A percentile compares a stretch with the other conserved stretches of the same genome.
phyloP scores from a whole-genome alignment of 805 yeast species.

The Yarrowia alimentaria region DNA sequence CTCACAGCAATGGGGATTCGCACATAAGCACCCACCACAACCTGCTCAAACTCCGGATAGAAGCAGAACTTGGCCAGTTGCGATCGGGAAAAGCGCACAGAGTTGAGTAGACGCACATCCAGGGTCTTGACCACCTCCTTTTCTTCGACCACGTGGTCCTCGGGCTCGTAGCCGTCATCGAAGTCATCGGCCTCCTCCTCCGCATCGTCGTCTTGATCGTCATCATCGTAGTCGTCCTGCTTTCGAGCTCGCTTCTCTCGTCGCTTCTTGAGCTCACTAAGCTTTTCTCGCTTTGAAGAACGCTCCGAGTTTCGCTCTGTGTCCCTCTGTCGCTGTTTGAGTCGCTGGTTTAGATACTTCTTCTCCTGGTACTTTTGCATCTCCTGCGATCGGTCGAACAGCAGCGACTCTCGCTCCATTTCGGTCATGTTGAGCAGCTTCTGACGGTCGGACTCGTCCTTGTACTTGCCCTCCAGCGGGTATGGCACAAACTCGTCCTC shows the following conservation, averaged over 20 bases:
- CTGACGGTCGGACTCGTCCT: slow-evolving; percentile 73
- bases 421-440: slow-evolving; percentile 73
- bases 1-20: slow-evolving; percentile 78
- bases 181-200: slow-evolving; percentile 41
- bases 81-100: slow-evolving; percentile 72
- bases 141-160: slow-evolving; percentile 45
- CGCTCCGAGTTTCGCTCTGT: slow-evolving; percentile 36
- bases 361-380: slow-evolving; percentile 86
- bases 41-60: slow-evolving; percentile 74
- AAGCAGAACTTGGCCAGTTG: slow-evolving; percentile 72
- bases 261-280: slow-evolving; percentile 72
- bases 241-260: slow-evolving; percentile 53
- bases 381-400: slow-evolving; percentile 90
- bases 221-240: slow-evolving; percentile 23
- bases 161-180: slow-evolving; percentile 52
- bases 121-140: slow-evolving; percentile 44
- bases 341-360: slow-evolving; percentile 77
- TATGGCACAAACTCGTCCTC: slow-evolving; percentile 55
- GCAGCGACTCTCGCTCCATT: slow-evolving; percentile 83
- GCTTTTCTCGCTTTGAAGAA: slow-evolving; percentile 46
- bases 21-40: slow-evolving; percentile 72
- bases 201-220: slow-evolving; percentile 42
- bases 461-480: slow-evolving; percentile 89
- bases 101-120: slow-evolving; percentile 63
- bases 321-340: slow-evolving; percentile 44